Evolutionary conservation across 2,329 filamentous ascomycete species (phyloP).

Genomic region (Thermothelomyces thermophilus): DNA sequence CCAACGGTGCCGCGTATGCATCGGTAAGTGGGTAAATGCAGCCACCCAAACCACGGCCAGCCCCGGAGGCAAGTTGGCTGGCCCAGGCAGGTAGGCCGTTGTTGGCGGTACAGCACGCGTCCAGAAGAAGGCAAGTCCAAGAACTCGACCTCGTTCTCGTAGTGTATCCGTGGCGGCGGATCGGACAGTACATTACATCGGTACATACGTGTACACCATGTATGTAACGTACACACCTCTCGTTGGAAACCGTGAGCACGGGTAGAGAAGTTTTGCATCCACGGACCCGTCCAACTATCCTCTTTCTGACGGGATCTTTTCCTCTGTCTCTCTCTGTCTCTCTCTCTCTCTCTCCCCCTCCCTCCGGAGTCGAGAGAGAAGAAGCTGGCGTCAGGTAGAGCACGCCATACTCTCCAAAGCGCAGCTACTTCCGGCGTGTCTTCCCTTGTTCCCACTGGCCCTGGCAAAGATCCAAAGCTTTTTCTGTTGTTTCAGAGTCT

Average conservation of each 20-base stretch:
- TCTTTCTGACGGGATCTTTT: too few species aligned
- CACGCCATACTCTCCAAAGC: not conserved
- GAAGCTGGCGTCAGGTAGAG: too few species aligned
- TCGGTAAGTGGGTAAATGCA: not conserved
- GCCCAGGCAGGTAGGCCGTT: constrained; percentile 9
- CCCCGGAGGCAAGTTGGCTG: not conserved
- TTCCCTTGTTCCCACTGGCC: not conserved
- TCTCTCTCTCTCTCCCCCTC: not conserved
- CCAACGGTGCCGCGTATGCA: constrained; percentile 11
- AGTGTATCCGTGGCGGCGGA: not conserved
- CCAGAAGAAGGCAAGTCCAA: constrained; percentile 10
- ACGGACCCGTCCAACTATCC: not conserved
- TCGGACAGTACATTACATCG: too few species aligned
- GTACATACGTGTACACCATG: not conserved
- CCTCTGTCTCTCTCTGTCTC: too few species aligned
- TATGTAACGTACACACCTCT: too few species aligned
- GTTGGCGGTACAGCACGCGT: constrained; percentile 12
- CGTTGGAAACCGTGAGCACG: not conserved
- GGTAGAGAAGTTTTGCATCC: not conserved
- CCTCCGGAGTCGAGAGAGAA: not conserved
- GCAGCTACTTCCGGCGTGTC: not conserved
- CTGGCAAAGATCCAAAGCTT: not conserved
- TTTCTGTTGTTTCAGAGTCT: constrained; percentile 1
- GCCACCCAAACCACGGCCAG: not conserved
- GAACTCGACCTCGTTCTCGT: constrained; percentile 1